Evolutionary conservation across 2,329 filamentous ascomycete species (phyloP), one percentile per base, ranked within the genome.

Genomic region (Ophiostoma pallidulum): DNA sequence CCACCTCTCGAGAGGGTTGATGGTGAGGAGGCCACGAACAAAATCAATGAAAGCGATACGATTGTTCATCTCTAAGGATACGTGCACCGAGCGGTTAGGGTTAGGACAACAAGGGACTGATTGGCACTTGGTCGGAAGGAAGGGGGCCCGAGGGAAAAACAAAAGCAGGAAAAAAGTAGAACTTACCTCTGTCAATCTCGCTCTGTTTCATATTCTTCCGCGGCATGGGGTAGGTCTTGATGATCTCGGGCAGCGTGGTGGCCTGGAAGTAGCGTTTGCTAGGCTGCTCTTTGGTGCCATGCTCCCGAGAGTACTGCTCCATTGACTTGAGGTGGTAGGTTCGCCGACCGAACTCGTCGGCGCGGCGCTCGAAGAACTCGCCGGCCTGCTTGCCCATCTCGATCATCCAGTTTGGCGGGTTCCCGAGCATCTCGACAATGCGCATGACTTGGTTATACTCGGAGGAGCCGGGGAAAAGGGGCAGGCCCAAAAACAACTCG

Each of bases 261-360:
- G 90, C 89, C 58, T 91, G 86, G 69, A 98, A 98, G 66, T 98
- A 98, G 68, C 97, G 97, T 73, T 98, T 98, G 78, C 92, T 98
- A 19, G 92, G 92, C 64, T 97, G 92, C 66, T 98, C 92, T 64
- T 98, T 98, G 31, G 89, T 92, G 50, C 86, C 86, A 62, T 95
- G 92, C 63, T 98, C 92, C 48, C 91, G 76, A 14, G 92, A 91
- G 64, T 97, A 98, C 64, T 96, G 89, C 62, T 98, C 92, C 86
- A 98, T 94, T 56, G 85, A 88, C 72, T 98, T 98, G 33, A 98
- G 72, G 46, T 91, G 80, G 63, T 95, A 96, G 7, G 83, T 90
- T 58, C 89, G 84, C 55, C 92, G 80, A 33, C 91, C 91, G 60
- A 87, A 98, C 61, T 98, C 92, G 61, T 98, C 92, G 54, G 81